A percentile compares a stretch with the other conserved stretches of the same genome.
Evolutionary conservation across 164 flowering plant genomes (phyloP).

Genomic region (Dillenia suffruticosa): DNA sequence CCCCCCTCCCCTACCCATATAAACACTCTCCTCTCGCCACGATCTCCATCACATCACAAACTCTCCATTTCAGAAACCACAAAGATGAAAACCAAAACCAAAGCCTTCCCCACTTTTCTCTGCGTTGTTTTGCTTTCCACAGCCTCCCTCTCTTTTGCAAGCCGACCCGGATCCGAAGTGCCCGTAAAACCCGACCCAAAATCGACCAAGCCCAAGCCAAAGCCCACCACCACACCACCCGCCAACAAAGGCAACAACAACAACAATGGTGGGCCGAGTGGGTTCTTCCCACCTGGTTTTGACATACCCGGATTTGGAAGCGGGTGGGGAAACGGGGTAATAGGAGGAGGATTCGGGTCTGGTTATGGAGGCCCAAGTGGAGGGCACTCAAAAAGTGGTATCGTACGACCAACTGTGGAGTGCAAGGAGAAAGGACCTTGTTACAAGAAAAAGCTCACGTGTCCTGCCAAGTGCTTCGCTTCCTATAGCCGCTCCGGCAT

Average conservation of each 20-base stretch:
- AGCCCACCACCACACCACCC: not conserved
- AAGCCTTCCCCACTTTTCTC: conserved; percentile 17
- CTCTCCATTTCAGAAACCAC: conserved; percentile 1
- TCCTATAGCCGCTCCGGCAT: conserved; percentile 77
- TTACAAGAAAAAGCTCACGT: conserved; percentile 63
- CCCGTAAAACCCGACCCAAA: conserved; percentile 14
- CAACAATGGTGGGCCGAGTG: conserved; percentile 19
- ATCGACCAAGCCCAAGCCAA: conserved; percentile 9
- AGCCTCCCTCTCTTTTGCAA: conserved; percentile 18
- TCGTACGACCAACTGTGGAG: conserved; percentile 48
- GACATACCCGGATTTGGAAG: conserved; percentile 47
- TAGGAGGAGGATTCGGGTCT: conserved; percentile 71
- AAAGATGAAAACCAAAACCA: conserved; percentile 18
- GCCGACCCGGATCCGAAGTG: conserved; percentile 24
- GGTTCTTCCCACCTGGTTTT: conserved; percentile 38
- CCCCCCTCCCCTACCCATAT: not conserved
- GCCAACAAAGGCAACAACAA: conserved; percentile 7
- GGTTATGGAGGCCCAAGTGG: conserved; percentile 73
- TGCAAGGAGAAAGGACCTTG: conserved; percentile 83
- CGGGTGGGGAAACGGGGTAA: conserved; percentile 32
- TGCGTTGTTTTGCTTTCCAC: conserved; percentile 26
- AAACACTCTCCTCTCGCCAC: not conserved
- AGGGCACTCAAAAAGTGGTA: conserved; percentile 54
- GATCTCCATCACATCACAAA: not conserved
- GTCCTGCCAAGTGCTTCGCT: conserved; percentile 84